Evolutionary conservation across 805 yeast species (phyloP), one percentile per base, ranked within the genome.

Genomic region (Wickerhamomyces queroliae): DNA sequence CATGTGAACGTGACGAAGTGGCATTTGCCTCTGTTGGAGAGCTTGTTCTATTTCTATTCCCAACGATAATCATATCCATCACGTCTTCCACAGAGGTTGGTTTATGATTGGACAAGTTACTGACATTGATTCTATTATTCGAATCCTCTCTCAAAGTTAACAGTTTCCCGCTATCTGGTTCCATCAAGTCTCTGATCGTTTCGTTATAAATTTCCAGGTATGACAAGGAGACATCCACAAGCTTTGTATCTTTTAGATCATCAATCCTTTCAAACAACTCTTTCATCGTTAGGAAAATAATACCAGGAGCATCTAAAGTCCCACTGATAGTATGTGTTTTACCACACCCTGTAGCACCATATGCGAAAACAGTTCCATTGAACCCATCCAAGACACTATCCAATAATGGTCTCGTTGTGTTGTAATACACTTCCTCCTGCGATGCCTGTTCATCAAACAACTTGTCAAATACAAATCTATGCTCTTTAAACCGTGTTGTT

Each of bases 271-370:
- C 63, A 56, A 82, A 89, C 25, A 91, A 63, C 42, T 86, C 95
- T 45, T 76, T 68, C 82, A 87, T 79, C 0, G 96, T 81, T 31
- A 81, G 62, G 50, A 80, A 85, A 0, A 88, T 83, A 12, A 90
- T 74, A 0, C 96, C 96, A 0, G 95, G 96, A 20, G 72, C 63
- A 2, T 74, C 74, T 0, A 78, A 70, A 0, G 80, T 73, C 0
- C 96, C 96, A 56, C 83, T 75, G 24, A 90, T 84, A 0, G 98
- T 90, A 57, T 83, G 88, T 0, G 97, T 90, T 56, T 90, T 90
- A n/a, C 98, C 98, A 60, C 97, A 90, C 0, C 98, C 98, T 0
- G 98, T 90, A 22, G 98, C 95, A 1, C 98, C 98, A 58, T 90
- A 90, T 1, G 98, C 97, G 66, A 90, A 90, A 0, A 90, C 87